Conservation (phyloP, 2,329 filamentous ascomycete genomes). For the Pseudogymnoascus sp. region DNA sequence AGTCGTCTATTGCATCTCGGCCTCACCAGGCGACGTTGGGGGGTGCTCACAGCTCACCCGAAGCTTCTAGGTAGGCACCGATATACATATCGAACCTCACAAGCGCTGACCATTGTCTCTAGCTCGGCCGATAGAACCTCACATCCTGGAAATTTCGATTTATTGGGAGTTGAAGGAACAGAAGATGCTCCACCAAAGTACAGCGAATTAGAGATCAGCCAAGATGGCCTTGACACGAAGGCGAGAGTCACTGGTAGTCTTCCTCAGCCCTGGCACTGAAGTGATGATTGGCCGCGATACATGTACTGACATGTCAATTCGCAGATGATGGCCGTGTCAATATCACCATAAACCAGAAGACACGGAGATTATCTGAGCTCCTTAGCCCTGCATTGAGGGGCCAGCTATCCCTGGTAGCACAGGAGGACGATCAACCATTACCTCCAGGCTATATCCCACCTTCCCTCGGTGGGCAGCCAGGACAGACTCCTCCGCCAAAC, state of each 20-base stretch:
- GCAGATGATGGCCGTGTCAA: constrained; percentile 70
- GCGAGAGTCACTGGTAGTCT: constrained; percentile 50
- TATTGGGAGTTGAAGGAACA: not conserved
- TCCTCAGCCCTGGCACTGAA: not conserved
- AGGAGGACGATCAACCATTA: constrained; percentile 44
- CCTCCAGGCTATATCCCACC: constrained; percentile 67
- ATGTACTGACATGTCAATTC: not conserved
- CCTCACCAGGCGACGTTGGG: not conserved
- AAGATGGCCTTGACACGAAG: constrained; percentile 57
- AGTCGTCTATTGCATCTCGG: not conserved
- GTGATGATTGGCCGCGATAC: constrained; percentile 9
- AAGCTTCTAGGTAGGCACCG: not conserved
- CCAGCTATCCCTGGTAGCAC: constrained; percentile 39
- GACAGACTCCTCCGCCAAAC: constrained; percentile 50
- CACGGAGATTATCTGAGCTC: constrained; percentile 58
- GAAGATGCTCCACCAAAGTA: constrained; percentile 8
- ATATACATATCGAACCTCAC: not conserved
- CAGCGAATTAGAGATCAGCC: constrained; percentile 47
- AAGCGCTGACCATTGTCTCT: not conserved
- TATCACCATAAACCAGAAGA: constrained; percentile 72
- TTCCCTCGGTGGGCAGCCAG: constrained; percentile 60
- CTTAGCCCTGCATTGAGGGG: constrained; percentile 58
- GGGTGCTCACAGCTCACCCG: not conserved
- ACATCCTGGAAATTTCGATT: not conserved
- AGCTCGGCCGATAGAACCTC: not conserved